Evolutionary conservation across 768 basidiomycete species (phyloP).

Genomic region (Paxillus ammoniavirescens): DNA sequence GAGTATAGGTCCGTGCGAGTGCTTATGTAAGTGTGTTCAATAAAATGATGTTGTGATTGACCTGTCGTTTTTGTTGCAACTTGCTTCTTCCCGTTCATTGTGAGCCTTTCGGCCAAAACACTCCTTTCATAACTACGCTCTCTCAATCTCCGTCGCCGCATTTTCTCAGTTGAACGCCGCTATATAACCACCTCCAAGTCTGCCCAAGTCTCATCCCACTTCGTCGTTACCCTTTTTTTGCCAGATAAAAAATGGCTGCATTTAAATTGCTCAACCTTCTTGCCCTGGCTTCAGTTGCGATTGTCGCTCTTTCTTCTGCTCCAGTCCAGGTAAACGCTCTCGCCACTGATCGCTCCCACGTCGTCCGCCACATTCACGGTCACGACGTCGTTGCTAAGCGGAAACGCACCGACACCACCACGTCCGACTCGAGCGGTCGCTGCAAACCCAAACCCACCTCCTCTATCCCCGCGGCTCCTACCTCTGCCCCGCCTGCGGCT

Average conservation of each 20-base stretch:
- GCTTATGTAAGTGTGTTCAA: conserved; percentile 18
- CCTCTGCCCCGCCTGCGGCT: conserved; percentile 1
- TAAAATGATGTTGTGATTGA: not conserved
- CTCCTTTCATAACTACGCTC: conserved; percentile 20
- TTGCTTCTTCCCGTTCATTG: conserved; percentile 17
- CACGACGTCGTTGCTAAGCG: conserved; percentile 50
- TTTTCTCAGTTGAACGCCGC: conserved; percentile 7
- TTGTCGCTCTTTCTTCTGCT: conserved; percentile 51
- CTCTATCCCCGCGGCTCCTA: conserved; percentile 16
- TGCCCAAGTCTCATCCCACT: not conserved
- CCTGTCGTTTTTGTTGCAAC: not conserved
- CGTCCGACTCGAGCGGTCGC: conserved; percentile 35
- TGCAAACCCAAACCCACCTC: conserved; percentile 56
- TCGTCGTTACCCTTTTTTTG: conserved; percentile 11
- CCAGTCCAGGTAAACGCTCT: conserved; percentile 53
- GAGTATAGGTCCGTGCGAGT: conserved; percentile 16
- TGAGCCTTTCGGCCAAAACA: conserved; percentile 21
- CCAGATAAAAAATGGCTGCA: conserved; percentile 39
- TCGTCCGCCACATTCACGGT: conserved; percentile 45
- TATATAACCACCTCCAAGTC: conserved; percentile 16
- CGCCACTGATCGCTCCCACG: conserved; percentile 35
- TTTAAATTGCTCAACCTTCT: conserved; percentile 56
- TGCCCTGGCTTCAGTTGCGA: conserved; percentile 54
- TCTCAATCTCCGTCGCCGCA: conserved; percentile 12
- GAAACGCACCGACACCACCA: conserved; percentile 38